These are phyloP conservation scores for Phytophthora syringae DNA, from an alignment of 352 stramenopile species.

Conservation along the genomic window DNA sequence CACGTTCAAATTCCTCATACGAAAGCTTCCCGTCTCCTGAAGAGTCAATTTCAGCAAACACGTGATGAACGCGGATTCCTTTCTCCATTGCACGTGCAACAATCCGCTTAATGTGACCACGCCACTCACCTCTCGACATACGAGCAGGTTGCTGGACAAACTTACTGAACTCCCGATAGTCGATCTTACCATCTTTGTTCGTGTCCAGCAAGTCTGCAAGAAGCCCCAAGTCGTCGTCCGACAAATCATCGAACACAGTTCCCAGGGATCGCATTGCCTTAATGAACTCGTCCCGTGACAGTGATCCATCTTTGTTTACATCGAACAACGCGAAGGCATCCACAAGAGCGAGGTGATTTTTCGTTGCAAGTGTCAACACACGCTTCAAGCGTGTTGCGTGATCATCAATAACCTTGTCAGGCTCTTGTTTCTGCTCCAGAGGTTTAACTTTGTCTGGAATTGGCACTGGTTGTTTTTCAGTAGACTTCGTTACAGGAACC, in stretches of 20 bases:
- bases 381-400: constrained; percentile 46
- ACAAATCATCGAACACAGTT: constrained; percentile 49
- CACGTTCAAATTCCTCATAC: constrained; percentile 55
- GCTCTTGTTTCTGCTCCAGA: constrained; percentile 4
- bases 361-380: constrained; percentile 38
- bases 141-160: constrained; percentile 40
- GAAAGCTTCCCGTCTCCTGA: constrained; percentile 70
- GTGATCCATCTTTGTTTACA: constrained; percentile 43
- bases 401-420: neutral
- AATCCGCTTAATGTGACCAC: constrained; percentile 62
- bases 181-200: constrained; percentile 56
- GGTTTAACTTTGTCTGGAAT: neutral
- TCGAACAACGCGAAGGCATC: constrained; percentile 60
- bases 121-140: constrained; percentile 30
- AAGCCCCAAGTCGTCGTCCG: constrained; percentile 44
- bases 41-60: constrained; percentile 70
- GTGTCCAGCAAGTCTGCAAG: constrained; percentile 44
- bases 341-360: constrained; percentile 37
- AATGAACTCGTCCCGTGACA: constrained; percentile 58
- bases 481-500: neutral
- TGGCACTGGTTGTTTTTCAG: neutral
- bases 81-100: constrained; percentile 61
- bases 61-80: constrained; percentile 60
- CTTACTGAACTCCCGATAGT: constrained; percentile 49
- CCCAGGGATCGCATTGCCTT: constrained; percentile 54